Base-by-base conservation (phyloP, 2,329 filamentous ascomycete species). In the Scedosporium apiospermum region DNA sequence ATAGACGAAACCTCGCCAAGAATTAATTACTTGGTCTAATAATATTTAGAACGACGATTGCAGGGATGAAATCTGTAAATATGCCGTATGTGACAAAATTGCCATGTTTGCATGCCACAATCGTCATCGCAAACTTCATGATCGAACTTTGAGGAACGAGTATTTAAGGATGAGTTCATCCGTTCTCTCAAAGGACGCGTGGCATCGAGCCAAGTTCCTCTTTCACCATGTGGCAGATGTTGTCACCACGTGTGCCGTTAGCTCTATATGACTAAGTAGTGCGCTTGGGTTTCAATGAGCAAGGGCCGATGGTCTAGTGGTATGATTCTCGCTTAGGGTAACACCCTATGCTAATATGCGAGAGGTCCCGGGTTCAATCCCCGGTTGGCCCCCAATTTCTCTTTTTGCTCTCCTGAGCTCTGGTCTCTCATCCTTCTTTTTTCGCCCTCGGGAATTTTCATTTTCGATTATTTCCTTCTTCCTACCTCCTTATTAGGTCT, bases 311-410 rank as follows among this genome's bases (percentile, higher is more conserved):
- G 81, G 82, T 84, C 82, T 85, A 84, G 83, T 81, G 83, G 83
- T 86, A 86, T 86, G 82, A 86, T 87, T 86, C 83, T 84, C 82
- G 83, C 84, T 86, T 86, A 86, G 84, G 83, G 83, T 72, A 58
- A 58, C 34, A 58, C 55, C 55, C 55, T 34, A 7, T 38, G 55
- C 55, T 58, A 16, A 14, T 18, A 58, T 58, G 34, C 55, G 55
- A 41, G 26, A 58, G 26, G 27, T 38, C 34, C 55, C 57, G 30
- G 30, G 57, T 26, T 59, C 57, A 42, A 59, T 44, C 57, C 21
- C 57, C 38, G 57, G 30, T 42, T 59, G 30, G 21, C 57, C 57
- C 38, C 57, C 57, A 26, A 21, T 30, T 59, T 18, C 21, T 49
- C 44, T 49, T 49, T 49, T 21, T 49, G 44, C 5, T 4, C 6